A percentile compares a stretch with the other conserved stretches of the same genome.
phyloP scores from a whole-genome alignment of 495 filamentous ascomycete genomes.

The Penicillium samsonianum region DNA sequence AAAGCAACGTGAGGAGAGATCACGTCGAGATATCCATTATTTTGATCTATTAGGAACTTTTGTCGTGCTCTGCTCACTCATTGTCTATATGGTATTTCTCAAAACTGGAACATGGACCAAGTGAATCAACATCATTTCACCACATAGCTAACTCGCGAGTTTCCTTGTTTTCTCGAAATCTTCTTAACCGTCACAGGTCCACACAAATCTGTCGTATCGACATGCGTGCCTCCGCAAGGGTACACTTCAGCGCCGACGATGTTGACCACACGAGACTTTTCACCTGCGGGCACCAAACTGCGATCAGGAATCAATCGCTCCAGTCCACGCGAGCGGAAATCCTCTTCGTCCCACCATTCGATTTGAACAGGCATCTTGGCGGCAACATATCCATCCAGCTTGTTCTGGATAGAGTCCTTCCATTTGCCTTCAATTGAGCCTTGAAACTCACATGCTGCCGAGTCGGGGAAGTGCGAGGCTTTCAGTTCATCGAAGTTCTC shows the following conservation, averaged over 20 bases:
- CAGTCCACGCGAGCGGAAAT: constrained; percentile 43
- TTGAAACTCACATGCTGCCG: constrained; percentile 58
- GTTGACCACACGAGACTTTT: constrained; percentile 55
- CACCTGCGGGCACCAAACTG: constrained; percentile 43
- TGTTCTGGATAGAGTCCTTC: constrained; percentile 57
- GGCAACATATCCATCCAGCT: constrained; percentile 52
- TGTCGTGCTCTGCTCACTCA: neutral
- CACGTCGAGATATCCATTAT: neutral
- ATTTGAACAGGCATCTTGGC: constrained; percentile 55
- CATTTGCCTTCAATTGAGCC: constrained; percentile 60
- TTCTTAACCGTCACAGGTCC: constrained; percentile 60
- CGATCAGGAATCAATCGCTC: constrained; percentile 53
- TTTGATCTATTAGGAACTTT: neutral
- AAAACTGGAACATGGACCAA: neutral
- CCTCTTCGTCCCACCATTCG: constrained; percentile 59
- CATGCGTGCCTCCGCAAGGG: constrained; percentile 68
- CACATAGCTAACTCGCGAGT: constrained; percentile 54
- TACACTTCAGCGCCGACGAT: constrained; percentile 61
- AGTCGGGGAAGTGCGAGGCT: constrained; percentile 63
- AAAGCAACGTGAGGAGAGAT: neutral
- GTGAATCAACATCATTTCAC: constrained; percentile 26
- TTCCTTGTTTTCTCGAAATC: constrained; percentile 58
- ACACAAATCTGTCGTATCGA: constrained; percentile 51
- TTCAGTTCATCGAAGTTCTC: constrained; percentile 58
- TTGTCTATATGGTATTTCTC: neutral